These are phyloP conservation scores for Phytopythium chamaehyphon DNA, from an alignment of 352 stramenopile species.

Conservation along the genomic window DNA sequence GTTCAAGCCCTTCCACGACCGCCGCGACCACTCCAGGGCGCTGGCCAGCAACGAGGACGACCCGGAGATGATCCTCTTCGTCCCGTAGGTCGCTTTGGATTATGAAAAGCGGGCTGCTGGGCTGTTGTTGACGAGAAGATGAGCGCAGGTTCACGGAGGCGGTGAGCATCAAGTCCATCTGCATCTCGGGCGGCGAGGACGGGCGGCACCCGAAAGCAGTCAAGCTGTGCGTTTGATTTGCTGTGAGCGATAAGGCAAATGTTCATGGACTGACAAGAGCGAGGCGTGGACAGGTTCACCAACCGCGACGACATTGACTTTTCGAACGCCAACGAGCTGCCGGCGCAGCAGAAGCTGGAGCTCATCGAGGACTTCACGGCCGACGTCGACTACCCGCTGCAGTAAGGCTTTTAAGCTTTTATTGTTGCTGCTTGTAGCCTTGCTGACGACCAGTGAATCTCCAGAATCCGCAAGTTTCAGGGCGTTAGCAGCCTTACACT, in stretches of 20 bases:
- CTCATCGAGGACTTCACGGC: conserved; percentile 65
- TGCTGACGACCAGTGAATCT: neutral
- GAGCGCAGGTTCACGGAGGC: conserved; percentile 73
- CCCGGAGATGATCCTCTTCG: conserved; percentile 80
- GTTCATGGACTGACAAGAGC: conserved; percentile 1
- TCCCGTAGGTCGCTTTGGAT: conserved; percentile 33
- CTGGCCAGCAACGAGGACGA: conserved; percentile 79
- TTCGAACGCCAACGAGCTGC: conserved; percentile 71
- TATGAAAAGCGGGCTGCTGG: neutral
- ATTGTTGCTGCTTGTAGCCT: neutral
- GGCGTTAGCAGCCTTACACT: conserved; percentile 78
- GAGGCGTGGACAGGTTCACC: conserved; percentile 52
- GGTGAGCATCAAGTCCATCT: conserved; percentile 87
- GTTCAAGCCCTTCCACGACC: conserved; percentile 82
- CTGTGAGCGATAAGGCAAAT: neutral
- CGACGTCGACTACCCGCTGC: conserved; percentile 74
- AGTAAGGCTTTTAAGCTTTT: conserved; percentile 34
- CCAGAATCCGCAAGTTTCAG: conserved; percentile 83
- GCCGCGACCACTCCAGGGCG: conserved; percentile 57
- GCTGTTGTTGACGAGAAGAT: neutral
- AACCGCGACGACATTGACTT: conserved; percentile 88
- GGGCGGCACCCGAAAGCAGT: conserved; percentile 76
- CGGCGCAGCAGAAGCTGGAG: conserved; percentile 68
- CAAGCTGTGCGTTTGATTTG: conserved; percentile 53
- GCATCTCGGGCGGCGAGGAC: conserved; percentile 74